Percentiles rank a stretch among this genome's conserved stretches.
phyloP scores from a whole-genome alignment of 805 yeast genomes.

The Nakazawaea wickerhamii region DNA sequence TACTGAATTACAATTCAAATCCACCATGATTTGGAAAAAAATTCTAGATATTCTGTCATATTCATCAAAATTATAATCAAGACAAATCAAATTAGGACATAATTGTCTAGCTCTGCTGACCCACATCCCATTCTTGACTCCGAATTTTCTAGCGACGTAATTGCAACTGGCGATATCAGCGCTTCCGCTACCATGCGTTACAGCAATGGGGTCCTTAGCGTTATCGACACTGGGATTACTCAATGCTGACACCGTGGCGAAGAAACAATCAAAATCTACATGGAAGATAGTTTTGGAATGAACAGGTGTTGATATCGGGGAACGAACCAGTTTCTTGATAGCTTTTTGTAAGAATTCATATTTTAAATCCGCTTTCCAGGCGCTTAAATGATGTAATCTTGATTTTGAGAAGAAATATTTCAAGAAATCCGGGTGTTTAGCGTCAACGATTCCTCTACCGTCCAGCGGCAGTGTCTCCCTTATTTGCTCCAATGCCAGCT shows the following conservation, averaged over 20 bases:
- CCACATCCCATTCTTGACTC: conserved; percentile 92
- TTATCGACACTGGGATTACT: conserved; percentile 46
- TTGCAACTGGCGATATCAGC: conserved; percentile 93
- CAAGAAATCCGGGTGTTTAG: conserved; percentile 75
- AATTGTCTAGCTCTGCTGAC: conserved; percentile 53
- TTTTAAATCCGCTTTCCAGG: conserved; percentile 76
- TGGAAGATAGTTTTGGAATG: conserved; percentile 49
- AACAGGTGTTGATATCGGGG: conserved; percentile 1
- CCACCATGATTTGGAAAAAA: conserved; percentile 57
- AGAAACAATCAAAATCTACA: conserved; percentile 91
- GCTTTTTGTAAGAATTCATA: conserved; percentile 51
- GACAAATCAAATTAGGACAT: conserved; percentile 56
- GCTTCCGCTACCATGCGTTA: conserved; percentile 48
- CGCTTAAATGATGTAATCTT: conserved; percentile 80
- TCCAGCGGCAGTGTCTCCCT: conserved; percentile 15
- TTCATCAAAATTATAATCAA: conserved; percentile 69
- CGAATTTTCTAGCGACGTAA: conserved; percentile 74
- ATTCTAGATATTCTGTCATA: conserved; percentile 61
- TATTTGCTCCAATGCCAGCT: conserved; percentile 11
- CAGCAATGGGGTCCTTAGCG: conserved; percentile 50
- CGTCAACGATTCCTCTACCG: conserved; percentile 35
- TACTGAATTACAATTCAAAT: conserved; percentile 41
- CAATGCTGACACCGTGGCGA: conserved; percentile 77
- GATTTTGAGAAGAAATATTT: conserved; percentile 71
- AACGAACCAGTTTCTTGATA: conserved; percentile 21